Base-by-base conservation (phyloP, 2,329 filamentous ascomycete species). In the Epichloe aotearoae region DNA sequence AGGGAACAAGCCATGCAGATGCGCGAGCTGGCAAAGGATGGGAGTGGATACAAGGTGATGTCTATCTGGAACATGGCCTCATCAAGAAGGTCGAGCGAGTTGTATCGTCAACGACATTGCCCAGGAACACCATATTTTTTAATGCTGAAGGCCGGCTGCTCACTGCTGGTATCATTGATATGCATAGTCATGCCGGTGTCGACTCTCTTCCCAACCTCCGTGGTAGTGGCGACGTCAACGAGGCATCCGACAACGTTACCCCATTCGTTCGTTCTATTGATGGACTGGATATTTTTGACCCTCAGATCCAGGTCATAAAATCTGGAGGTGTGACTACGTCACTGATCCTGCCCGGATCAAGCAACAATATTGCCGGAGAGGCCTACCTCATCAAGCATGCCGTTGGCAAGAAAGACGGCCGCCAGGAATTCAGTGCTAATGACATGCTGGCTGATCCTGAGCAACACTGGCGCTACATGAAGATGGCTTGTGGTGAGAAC, bases 401-500 rank as follows among this genome's bases (percentile, higher is more conserved):
- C 10, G 76, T 84, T 11, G 81, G 81, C 19, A 72, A 71, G 50
- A 57, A 69, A 0, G 75, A 83, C 55, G 79, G 82, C 4, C 74
- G 82, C 19, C 67, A 72, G 15, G 82, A 86, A 62, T 74, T 82
- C 42, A 83, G 80, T 49, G 79, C 77, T 2, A 66, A 71, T 23
- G 77, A 84, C 56, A 73, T 86, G 69, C 69, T 86, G 10, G 82
- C 83, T 1, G 80, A 84, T 48, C 82, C 82, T 0, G 80, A 83
- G 41, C 71, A 72, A 20, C 77, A 70, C 53, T 83, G 81, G 77
- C 73, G 83, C 19, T 86, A 84, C 63, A 83, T 87, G 73, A 86
- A 87, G 68, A 86, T 86, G 82, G 83, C 83, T 0, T 86, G 82
- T 55, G 83, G 83, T 37, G 83, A 86, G 65, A 86, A 86, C 57